phyloP scores from a whole-genome alignment of 257 asterid species.

The Euphrasia confusa region DNA sequence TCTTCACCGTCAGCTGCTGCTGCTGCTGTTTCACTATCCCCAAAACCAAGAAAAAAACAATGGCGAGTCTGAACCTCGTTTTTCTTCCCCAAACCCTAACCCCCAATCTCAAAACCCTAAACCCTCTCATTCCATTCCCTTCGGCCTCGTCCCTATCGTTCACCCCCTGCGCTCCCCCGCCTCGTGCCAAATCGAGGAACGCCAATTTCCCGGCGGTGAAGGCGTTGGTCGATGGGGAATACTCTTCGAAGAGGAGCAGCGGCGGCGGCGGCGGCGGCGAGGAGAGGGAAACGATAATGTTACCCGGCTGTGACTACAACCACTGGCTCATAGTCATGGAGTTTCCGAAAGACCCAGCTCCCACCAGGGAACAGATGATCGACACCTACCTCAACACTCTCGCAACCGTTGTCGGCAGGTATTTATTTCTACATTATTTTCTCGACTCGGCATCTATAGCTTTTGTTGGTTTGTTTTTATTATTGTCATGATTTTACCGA shows the following conservation, averaged over 20 bases:
- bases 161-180: conserved; percentile 36
- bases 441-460: background rate
- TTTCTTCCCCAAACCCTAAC: conserved; percentile 48
- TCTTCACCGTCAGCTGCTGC: too few species aligned
- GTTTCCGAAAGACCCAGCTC: conserved; percentile 96
- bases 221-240: conserved; percentile 58
- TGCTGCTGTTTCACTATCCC: too few species aligned
- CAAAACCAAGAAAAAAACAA: conserved; percentile 15
- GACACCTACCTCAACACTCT: conserved; percentile 90
- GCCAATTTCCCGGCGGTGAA: conserved; percentile 39
- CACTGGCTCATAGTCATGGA: conserved; percentile 99
- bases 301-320: conserved; percentile 98
- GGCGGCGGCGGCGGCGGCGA: conserved; percentile 35
- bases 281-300: conserved; percentile 81
- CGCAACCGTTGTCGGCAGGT: conserved; percentile 94
- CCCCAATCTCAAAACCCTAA: conserved; percentile 29
- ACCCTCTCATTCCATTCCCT: conserved; percentile 31
- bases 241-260: conserved; percentile 52
- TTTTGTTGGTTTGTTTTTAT: background rate
- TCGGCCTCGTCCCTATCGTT: conserved; percentile 40
- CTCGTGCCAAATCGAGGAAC: conserved; percentile 34
- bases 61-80: conserved; percentile 58
- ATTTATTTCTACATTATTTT: background rate
- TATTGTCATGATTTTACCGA: background rate
- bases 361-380: conserved; percentile 97